phyloP scores from a whole-genome alignment of 768 basidiomycete genomes.

The Paxillus involutus region DNA sequence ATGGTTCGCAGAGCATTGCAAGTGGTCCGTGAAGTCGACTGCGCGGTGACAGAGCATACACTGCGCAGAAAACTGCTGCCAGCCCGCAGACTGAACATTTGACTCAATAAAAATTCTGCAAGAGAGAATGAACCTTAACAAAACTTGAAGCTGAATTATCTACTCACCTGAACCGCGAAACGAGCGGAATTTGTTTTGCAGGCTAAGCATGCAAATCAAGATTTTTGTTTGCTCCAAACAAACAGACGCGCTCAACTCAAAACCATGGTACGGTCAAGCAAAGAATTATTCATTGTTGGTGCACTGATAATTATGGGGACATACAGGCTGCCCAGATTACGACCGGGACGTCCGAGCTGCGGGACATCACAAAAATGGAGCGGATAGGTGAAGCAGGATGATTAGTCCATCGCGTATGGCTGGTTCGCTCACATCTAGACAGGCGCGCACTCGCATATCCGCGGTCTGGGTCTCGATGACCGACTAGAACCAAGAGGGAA shows the following conservation, averaged over 20 bases:
- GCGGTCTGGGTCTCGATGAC: constrained; percentile 91
- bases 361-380: constrained; percentile 92
- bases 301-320: constrained; percentile 7
- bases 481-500: constrained; percentile 85
- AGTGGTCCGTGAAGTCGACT: background rate
- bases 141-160: background rate
- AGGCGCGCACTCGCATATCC: constrained; percentile 95
- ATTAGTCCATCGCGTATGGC: background rate
- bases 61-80: constrained; percentile 15
- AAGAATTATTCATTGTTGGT: background rate
- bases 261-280: constrained; percentile 26
- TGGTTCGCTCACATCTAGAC: constrained; percentile 7
- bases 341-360: constrained; percentile 74
- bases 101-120: background rate
- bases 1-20: constrained; percentile 10
- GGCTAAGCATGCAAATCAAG: background rate
- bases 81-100: constrained; percentile 20
- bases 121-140: background rate
- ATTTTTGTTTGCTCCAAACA: constrained; percentile 30
- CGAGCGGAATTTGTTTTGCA: background rate
- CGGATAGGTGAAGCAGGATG: constrained; percentile 64
- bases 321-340: constrained; percentile 68
- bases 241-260: constrained; percentile 31
- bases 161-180: constrained; percentile 1
- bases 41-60: constrained; percentile 9